phyloP scores from a whole-genome alignment of 352 stramenopile species.

The Blastocystis sp. region DNA sequence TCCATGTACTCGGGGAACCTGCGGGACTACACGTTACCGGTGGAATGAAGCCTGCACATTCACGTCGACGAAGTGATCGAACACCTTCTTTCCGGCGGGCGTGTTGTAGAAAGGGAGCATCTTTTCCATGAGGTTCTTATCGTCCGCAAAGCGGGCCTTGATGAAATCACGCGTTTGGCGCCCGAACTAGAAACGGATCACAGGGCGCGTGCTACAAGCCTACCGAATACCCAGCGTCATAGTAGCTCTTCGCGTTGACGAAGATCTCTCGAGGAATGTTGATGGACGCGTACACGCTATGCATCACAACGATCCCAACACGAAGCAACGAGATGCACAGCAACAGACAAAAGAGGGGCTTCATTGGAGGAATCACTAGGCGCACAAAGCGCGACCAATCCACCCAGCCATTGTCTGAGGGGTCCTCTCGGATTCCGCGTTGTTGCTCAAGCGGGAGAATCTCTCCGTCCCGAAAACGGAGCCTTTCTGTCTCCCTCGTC shows the following conservation, averaged over 20 bases:
- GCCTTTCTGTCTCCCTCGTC: no score
- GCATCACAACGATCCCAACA: background rate
- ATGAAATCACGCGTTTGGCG: slow-evolving; percentile 8
- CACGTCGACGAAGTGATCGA: slow-evolving; percentile 57
- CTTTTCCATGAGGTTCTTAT: slow-evolving; percentile 61
- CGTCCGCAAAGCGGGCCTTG: slow-evolving; percentile 16
- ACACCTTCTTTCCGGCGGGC: slow-evolving; percentile 37
- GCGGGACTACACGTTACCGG: slow-evolving; percentile 1
- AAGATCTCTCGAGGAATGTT: slow-evolving; percentile 15
- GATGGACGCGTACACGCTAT: background rate
- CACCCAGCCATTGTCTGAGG: no score
- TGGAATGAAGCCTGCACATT: background rate
- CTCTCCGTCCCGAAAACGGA: no score
- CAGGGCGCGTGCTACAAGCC: background rate
- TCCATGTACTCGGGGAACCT: slow-evolving; percentile 68
- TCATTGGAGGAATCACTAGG: no score
- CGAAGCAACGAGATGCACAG: slow-evolving; percentile 4
- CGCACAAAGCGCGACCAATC: no score
- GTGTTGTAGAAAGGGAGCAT: slow-evolving; percentile 67
- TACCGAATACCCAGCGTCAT: slow-evolving; percentile 30
- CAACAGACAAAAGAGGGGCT: background rate
- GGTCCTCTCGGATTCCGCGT: no score
- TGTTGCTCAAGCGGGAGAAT: no score
- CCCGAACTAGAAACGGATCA: slow-evolving; percentile 34
- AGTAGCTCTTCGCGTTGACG: slow-evolving; percentile 35